Conservation (phyloP, 768 basidiomycete genomes). For the Tricholoma sp. region DNA sequence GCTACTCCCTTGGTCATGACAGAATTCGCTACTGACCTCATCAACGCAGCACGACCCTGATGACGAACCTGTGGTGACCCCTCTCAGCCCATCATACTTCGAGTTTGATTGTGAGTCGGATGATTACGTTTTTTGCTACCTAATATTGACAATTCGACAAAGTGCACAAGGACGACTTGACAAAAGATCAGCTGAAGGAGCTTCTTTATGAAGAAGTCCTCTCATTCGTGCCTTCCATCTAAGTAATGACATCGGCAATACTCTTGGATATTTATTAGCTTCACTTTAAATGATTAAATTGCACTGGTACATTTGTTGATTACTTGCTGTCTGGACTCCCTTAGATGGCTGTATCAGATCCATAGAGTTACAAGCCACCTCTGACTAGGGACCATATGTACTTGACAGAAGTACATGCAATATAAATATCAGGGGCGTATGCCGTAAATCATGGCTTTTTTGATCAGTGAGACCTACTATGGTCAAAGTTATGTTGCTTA, state of each 20-base stretch:
- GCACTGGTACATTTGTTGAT: not conserved
- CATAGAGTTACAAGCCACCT: not conserved
- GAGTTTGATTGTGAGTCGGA: slow-evolving; percentile 72
- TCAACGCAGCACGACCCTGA: slow-evolving; percentile 70
- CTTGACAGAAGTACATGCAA: not conserved
- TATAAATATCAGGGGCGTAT: not conserved
- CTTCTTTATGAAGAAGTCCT: slow-evolving; percentile 82
- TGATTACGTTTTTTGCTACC: not conserved
- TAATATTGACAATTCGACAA: slow-evolving; percentile 1
- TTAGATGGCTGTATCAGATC: slow-evolving; percentile 5
- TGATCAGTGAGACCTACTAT: not conserved
- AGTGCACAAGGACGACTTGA: slow-evolving; percentile 73
- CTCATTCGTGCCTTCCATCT: slow-evolving; percentile 65
- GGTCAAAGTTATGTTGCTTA: slow-evolving; percentile 15
- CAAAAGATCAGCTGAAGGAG: slow-evolving; percentile 75
- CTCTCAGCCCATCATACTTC: slow-evolving; percentile 82
- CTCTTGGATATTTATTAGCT: slow-evolving; percentile 10
- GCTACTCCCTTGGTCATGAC: not conserved
- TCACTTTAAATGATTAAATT: slow-evolving; percentile 8
- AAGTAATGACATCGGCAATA: slow-evolving; percentile 11
- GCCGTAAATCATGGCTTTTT: not conserved
- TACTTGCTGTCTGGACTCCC: too few species aligned
- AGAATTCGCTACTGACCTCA: slow-evolving; percentile 30
- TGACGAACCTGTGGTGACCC: slow-evolving; percentile 81
- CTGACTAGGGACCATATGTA: not conserved